These are phyloP conservation scores for Erodium chrysanthum DNA, from an alignment of 441 rosid genomes.

Conservation along the genomic window DNA sequence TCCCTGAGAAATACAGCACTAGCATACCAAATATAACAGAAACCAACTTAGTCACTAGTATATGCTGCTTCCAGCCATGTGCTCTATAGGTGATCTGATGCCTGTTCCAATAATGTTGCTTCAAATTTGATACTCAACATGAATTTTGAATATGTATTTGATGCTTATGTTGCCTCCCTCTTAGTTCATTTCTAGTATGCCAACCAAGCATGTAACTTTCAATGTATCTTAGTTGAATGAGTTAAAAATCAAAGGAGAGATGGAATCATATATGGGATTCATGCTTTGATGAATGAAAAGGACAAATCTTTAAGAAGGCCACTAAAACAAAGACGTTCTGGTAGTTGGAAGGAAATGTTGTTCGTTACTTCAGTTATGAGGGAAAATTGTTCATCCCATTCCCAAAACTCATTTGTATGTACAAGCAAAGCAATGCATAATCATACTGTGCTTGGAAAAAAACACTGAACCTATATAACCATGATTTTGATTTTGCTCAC, in stretches of 20 bases:
- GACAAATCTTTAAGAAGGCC: background rate
- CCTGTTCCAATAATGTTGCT: background rate
- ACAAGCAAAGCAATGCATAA: background rate
- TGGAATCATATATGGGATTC: background rate
- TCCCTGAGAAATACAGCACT: constrained; percentile 38
- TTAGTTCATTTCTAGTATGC: background rate
- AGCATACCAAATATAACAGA: background rate
- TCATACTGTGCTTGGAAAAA: background rate
- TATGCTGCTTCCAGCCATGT: background rate
- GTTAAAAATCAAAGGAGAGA: background rate
- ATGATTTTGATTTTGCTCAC: background rate
- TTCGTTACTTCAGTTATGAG: too few relatives aligned
- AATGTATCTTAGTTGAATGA: background rate
- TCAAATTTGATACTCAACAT: background rate
- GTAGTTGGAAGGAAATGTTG: too few relatives aligned
- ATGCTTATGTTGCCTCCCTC: background rate
- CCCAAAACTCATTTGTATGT: too few relatives aligned
- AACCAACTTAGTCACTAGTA: background rate
- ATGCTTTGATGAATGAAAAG: background rate
- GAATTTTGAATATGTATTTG: background rate
- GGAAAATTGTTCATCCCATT: too few relatives aligned
- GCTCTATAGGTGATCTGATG: background rate
- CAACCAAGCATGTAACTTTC: background rate
- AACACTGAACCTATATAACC: background rate
- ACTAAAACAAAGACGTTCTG: background rate